Conservation (phyloP, 1,139 yeast genomes). For the Protomyces arabidopsidicola region DNA sequence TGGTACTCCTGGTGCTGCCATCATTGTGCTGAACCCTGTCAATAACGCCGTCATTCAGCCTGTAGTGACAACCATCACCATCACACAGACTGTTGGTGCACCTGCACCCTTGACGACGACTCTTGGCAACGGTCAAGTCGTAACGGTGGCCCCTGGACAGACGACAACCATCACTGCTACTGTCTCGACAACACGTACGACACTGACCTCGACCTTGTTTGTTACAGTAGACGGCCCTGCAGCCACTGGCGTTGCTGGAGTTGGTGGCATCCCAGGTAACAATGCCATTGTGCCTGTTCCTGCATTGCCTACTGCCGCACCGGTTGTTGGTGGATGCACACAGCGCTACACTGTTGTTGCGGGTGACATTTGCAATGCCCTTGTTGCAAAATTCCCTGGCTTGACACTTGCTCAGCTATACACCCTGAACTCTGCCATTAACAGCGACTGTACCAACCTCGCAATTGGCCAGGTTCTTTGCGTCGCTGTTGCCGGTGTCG, state of each 20-base stretch:
- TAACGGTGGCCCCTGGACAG: constrained; percentile 11
- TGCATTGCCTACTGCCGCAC: neutral
- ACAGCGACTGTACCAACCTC: constrained; percentile 15
- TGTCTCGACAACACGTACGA: constrained; percentile 3
- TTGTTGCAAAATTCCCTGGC: constrained; percentile 1
- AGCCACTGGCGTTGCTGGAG: neutral
- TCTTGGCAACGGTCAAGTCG: neutral
- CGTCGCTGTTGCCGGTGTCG: neutral
- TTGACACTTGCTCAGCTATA: neutral
- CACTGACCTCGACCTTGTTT: neutral
- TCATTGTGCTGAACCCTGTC: neutral
- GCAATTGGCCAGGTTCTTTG: constrained; percentile 7
- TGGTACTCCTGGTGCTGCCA: neutral
- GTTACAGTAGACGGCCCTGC: neutral
- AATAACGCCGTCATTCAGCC: constrained; percentile 1
- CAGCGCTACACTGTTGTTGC: neutral
- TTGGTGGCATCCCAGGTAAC: constrained; percentile 3
- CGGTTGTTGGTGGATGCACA: neutral
- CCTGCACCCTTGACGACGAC: constrained; percentile 9
- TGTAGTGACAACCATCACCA: neutral
- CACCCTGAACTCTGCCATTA: constrained; percentile 13
- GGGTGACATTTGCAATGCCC: neutral
- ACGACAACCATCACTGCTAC: constrained; percentile 15
- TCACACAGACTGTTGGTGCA: constrained; percentile 12
- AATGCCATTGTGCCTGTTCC: neutral